phyloP scores from a whole-genome alignment of 441 rosid species.

The Bruguiera hainesii region DNA sequence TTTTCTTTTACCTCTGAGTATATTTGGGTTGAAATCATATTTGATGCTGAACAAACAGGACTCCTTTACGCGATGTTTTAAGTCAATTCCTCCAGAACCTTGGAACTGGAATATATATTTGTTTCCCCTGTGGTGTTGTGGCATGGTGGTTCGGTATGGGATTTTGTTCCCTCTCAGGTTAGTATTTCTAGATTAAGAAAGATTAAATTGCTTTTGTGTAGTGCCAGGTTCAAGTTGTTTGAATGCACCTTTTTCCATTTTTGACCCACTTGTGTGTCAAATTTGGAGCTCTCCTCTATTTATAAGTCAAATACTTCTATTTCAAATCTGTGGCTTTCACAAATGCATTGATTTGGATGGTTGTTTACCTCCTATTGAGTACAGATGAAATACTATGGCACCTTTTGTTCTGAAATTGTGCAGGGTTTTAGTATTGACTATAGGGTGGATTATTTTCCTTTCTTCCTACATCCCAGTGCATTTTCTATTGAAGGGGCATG shows the following conservation, averaged over 20 bases:
- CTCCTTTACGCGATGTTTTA: slow-evolving; percentile 89
- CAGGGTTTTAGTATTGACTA: slow-evolving; percentile 72
- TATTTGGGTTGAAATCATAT: no score
- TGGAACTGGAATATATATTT: slow-evolving; percentile 97
- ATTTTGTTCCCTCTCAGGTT: slow-evolving; percentile 85
- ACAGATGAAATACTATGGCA: slow-evolving; percentile 1
- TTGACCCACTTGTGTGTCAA: not conserved
- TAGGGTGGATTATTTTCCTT: slow-evolving; percentile 92
- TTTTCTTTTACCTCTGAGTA: not conserved
- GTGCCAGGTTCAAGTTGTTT: not conserved
- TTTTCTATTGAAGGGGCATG: slow-evolving; percentile 71
- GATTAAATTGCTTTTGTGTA: not conserved
- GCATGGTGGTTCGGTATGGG: slow-evolving; percentile 76
- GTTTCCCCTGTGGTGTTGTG: slow-evolving; percentile 88
- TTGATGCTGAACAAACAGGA: slow-evolving; percentile 46
- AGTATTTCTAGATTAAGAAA: slow-evolving; percentile 15
- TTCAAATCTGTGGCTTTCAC: no score
- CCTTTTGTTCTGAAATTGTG: slow-evolving; percentile 19
- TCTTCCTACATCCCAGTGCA: slow-evolving; percentile 73
- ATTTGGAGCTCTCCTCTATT: not conserved
- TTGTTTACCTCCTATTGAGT: not conserved
- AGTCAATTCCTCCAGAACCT: slow-evolving; percentile 90
- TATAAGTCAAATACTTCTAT: no score
- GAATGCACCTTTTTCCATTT: not conserved
- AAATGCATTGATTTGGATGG: not conserved